A percentile compares a stretch with the other conserved stretches of the same genome.
These are phyloP conservation scores for Hyphochytrium catenoides DNA, from an alignment of 352 stramenopile genomes.

Conservation along the genomic window DNA sequence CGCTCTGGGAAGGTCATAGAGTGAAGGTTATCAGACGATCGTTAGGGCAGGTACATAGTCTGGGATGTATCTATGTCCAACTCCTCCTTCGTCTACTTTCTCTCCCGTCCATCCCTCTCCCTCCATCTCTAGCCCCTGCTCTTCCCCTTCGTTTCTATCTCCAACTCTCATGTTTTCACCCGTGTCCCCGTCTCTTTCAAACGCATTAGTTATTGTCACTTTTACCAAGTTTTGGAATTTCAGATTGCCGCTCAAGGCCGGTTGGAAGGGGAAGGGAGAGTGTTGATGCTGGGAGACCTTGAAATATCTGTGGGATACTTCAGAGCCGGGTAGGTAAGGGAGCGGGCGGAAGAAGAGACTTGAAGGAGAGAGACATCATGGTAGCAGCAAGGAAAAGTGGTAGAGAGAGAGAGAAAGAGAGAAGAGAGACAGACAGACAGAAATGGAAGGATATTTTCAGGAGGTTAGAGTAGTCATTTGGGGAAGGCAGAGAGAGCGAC, in stretches of 20 bases:
- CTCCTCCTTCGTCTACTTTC: not conserved
- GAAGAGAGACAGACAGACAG: no score
- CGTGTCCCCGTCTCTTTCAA: not conserved
- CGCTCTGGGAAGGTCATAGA: slow-evolving; percentile 53
- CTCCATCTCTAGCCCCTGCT: slow-evolving; percentile 8
- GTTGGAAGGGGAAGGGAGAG: slow-evolving; percentile 14
- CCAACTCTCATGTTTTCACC: slow-evolving; percentile 2
- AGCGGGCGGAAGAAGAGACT: no score
- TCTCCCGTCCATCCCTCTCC: slow-evolving; percentile 1
- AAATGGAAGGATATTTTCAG: no score
- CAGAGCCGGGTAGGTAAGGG: slow-evolving; percentile 63
- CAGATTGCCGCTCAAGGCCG: not conserved
- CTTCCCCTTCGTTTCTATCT: slow-evolving; percentile 7
- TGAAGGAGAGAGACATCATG: no score
- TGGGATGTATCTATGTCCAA: not conserved
- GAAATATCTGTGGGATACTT: slow-evolving; percentile 88
- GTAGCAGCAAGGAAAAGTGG: no score
- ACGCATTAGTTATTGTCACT: not conserved
- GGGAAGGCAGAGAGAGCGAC: no score
- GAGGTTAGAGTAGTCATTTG: no score
- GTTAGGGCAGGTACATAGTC: slow-evolving; percentile 26
- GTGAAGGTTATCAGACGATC: slow-evolving; percentile 47
- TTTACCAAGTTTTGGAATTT: not conserved
- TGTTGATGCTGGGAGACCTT: slow-evolving; percentile 18
- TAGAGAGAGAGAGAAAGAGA: no score